phyloP scores from a whole-genome alignment of 768 basidiomycete species.

The Boletus pseudopeckii region DNA sequence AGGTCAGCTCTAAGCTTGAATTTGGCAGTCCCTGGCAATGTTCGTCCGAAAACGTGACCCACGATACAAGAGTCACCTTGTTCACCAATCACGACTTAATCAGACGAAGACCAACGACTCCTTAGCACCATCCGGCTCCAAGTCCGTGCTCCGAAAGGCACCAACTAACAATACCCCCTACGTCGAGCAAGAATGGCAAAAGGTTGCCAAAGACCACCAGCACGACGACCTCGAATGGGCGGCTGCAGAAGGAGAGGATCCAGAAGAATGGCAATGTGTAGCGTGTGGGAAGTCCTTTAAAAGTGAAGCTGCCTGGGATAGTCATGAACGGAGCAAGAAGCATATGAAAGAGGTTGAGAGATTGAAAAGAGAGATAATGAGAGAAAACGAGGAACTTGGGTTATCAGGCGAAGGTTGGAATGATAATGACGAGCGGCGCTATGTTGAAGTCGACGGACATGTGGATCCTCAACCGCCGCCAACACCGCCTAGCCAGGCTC shows the following conservation, averaged over 20 bases:
- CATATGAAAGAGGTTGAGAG: conserved; percentile 85
- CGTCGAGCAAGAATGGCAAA: conserved; percentile 91
- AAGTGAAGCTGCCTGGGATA: conserved; percentile 92
- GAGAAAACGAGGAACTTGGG: conserved; percentile 67
- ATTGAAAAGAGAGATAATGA: conserved; percentile 71
- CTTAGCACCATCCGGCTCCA: conserved; percentile 26
- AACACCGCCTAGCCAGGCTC: conserved; percentile 8
- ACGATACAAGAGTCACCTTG: conserved; percentile 68
- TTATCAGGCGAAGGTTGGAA: conserved; percentile 38
- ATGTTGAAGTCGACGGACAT: conserved; percentile 7
- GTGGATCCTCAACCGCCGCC: conserved; percentile 10
- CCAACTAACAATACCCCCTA: conserved; percentile 40
- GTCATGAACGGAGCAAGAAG: conserved; percentile 94
- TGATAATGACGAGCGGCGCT: conserved; percentile 18
- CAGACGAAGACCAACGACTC: conserved; percentile 27
- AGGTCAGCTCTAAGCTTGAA: not conserved
- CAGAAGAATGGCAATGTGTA: conserved; percentile 93
- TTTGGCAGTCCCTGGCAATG: conserved; percentile 59
- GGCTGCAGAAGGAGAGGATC: conserved; percentile 62
- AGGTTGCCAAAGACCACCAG: conserved; percentile 38
- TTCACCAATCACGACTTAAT: conserved; percentile 42
- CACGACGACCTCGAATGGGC: conserved; percentile 69
- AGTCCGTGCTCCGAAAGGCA: conserved; percentile 28
- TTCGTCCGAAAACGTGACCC: conserved; percentile 88
- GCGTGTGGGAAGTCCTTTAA: conserved; percentile 87